Evolutionary conservation across 2,329 filamentous ascomycete genomes (phyloP), one percentile per base, ranked within the genome.

Genomic region (Xylariales sp.): DNA sequence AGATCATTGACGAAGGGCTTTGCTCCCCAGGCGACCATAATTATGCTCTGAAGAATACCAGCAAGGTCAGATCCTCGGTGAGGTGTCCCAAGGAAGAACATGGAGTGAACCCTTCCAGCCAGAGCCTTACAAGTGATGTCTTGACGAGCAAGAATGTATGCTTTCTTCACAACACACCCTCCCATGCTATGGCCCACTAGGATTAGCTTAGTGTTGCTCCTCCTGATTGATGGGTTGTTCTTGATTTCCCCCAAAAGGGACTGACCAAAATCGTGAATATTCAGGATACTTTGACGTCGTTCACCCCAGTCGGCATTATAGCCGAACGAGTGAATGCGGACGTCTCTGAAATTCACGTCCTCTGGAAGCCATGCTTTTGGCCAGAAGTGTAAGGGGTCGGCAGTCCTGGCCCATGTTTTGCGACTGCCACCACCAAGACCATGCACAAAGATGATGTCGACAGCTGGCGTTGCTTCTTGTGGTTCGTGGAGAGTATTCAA

Each of bases 131-230:
- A 78, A 7, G 64, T 66, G 9, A 74, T 68, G 52, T 81, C 77
- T 62, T 80, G 73, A 16, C 72, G 73, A 8, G 78, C 77, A 8
- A 80, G 69, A 34, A 81, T 75, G 64, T 78, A 81, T 36, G 78
- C 78, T 73, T 80, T 76, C 65, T 80, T 80, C 5, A 74, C 74
- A 18, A 82, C 78, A 60, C 77, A 74, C 10, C 83, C 83, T 0
- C 84, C 83, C 83, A 85, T 83, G 45, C 79, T 82, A 67, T 85
- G 83, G 1, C 75, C 81, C 12, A 85, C 75, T 16, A 84, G 75
- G 3, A 85, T 78, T 18, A 85, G 79, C 1, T 76, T 77, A 8
- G 76, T 76, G 66, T 74, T 57, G 23, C 65, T 46, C 41, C 72
- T 71, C 48, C 74, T 69, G 30, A 79, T 75, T 10, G 64, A 62